phyloP scores from a whole-genome alignment of 129 eudicot genomes.

The Lactuca sativa region DNA sequence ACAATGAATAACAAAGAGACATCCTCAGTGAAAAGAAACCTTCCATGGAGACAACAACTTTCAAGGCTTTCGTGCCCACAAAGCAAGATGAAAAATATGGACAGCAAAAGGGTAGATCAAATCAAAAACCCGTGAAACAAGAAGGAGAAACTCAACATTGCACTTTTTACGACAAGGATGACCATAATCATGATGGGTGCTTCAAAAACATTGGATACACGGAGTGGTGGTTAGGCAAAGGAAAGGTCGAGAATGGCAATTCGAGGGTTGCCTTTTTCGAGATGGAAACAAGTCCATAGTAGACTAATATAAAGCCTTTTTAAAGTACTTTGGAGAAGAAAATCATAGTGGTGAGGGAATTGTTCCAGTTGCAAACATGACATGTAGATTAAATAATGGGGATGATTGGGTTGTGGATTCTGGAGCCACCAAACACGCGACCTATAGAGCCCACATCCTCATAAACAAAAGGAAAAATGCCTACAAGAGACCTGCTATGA shows the following conservation, averaged over 20 bases:
- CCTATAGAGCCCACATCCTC: background rate
- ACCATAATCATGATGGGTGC: background rate
- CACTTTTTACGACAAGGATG: background rate
- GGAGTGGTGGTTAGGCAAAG: too few species aligned
- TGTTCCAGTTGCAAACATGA: background rate
- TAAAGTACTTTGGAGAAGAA: too few species aligned
- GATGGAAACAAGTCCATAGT: too few species aligned
- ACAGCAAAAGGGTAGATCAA: background rate
- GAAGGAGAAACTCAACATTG: background rate
- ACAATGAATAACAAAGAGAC: too few species aligned
- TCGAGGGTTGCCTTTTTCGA: too few species aligned
- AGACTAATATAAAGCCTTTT: too few species aligned
- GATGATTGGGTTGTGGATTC: slow-evolving; percentile 1
- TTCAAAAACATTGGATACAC: background rate
- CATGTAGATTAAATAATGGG: background rate
- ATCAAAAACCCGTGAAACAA: background rate
- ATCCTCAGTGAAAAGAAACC: background rate
- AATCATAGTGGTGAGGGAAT: too few species aligned
- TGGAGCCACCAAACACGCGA: background rate
- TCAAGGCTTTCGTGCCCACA: background rate
- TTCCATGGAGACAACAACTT: background rate
- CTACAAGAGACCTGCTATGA: background rate
- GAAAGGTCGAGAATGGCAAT: too few species aligned
- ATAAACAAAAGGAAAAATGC: background rate
- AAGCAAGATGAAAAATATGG: background rate